These are phyloP conservation scores for Ensete ventricosum DNA, from an alignment of 176 grass and related monocot species.

Conservation along the genomic window DNA sequence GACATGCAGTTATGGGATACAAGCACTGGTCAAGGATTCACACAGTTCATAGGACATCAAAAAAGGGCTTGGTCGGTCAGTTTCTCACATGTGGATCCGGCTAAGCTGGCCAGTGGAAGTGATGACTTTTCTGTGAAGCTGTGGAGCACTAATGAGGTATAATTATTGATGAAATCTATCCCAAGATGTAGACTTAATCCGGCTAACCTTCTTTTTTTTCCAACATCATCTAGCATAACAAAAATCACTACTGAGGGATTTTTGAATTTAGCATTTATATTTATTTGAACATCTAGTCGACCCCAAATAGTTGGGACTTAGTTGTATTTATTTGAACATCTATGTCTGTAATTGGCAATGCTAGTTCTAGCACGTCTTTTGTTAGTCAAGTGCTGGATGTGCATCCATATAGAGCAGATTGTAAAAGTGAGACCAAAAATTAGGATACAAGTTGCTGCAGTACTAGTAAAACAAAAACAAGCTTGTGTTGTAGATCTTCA, in stretches of 20 bases:
- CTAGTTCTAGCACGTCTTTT: neutral
- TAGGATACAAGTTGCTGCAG: neutral
- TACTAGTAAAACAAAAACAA: neutral
- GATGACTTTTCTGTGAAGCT: constrained; percentile 91
- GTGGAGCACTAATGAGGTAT: constrained; percentile 90
- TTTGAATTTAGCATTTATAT: neutral
- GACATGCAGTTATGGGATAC: constrained; percentile 95
- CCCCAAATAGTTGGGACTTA: too few relatives aligned
- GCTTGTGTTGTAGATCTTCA: neutral
- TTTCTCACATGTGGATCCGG: constrained; percentile 89
- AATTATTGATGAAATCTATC: constrained; percentile 7
- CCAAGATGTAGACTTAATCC: too few relatives aligned
- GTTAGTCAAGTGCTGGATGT: neutral
- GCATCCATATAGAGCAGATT: neutral
- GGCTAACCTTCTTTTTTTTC: too few relatives aligned
- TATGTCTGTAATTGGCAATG: neutral
- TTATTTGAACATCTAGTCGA: neutral
- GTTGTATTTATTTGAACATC: neutral
- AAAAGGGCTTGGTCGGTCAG: constrained; percentile 97
- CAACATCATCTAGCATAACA: too few relatives aligned
- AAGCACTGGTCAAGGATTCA: constrained; percentile 82
- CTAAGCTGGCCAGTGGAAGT: constrained; percentile 83
- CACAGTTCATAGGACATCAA: constrained; percentile 57
- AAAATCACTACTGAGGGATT: too few relatives aligned
- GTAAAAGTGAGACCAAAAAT: neutral